Percentiles rank a stretch among this genome's conserved stretches.
Conservation (phyloP, 768 basidiomycete genomes). For the Dentipellis fragilis region DNA sequence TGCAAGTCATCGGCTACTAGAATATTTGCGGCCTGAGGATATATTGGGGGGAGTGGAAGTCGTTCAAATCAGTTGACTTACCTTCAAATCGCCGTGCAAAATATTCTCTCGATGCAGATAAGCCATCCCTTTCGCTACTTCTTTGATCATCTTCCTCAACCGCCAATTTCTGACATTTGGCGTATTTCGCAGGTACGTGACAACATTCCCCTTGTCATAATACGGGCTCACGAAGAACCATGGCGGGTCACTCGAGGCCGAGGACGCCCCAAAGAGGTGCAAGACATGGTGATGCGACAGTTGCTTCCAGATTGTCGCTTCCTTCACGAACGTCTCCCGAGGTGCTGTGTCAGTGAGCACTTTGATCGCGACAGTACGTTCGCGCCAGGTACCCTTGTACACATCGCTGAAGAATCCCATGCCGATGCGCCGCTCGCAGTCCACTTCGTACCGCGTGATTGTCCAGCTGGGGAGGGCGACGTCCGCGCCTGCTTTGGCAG, state of each 20-base stretch:
- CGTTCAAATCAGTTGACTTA: conserved; percentile 16
- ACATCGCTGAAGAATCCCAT: conserved; percentile 74
- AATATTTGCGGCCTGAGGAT: conserved; percentile 56
- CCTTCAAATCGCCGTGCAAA: conserved; percentile 78
- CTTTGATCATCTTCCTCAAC: conserved; percentile 50
- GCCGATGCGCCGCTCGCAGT: conserved; percentile 58
- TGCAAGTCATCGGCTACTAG: conserved; percentile 56
- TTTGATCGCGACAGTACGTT: conserved; percentile 60
- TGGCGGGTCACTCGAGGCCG: conserved; percentile 57
- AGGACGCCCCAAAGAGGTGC: conserved; percentile 69
- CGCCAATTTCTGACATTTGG: conserved; percentile 15
- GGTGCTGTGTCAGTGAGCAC: conserved; percentile 54
- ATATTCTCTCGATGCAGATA: conserved; percentile 64
- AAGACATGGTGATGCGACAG: conserved; percentile 64
- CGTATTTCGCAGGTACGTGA: conserved; percentile 37
- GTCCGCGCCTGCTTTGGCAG: conserved; percentile 25
- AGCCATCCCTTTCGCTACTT: conserved; percentile 74
- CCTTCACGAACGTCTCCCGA: conserved; percentile 54
- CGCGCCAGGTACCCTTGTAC: conserved; percentile 67
- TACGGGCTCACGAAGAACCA: conserved; percentile 54
- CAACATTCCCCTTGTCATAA: conserved; percentile 53
- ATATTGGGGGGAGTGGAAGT: neutral
- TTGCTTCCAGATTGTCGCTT: conserved; percentile 62
- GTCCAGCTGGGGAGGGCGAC: conserved; percentile 56
- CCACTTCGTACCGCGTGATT: conserved; percentile 74